phyloP scores from a whole-genome alignment of 306 rosid genomes.

The Fragaria vesca region DNA sequence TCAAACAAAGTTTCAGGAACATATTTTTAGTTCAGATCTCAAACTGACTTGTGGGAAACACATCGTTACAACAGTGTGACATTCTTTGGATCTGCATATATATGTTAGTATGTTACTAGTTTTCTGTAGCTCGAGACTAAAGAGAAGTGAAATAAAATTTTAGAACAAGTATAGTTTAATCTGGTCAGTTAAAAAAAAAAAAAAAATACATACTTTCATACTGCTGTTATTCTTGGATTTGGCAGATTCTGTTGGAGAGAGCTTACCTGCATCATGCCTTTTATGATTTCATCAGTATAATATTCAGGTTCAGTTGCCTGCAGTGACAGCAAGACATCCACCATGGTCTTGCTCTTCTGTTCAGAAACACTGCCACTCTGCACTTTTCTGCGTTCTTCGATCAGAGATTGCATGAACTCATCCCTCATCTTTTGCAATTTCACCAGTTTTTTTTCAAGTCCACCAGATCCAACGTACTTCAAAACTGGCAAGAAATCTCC shows the following conservation, averaged over 20 bases:
- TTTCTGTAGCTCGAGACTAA: no score
- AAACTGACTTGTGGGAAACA: no score
- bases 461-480: neutral
- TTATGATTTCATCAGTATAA: constrained; percentile 28
- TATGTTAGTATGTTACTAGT: no score
- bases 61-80: no score
- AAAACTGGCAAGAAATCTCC: constrained; percentile 19
- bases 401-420: constrained; percentile 21
- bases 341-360: constrained; percentile 7
- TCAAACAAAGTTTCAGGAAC: no score
- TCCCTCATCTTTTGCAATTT: constrained; percentile 21
- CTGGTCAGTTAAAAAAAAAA: no score
- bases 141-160: no score
- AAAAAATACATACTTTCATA: no score
- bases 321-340: constrained; percentile 19
- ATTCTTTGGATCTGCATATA: no score
- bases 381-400: constrained; percentile 13
- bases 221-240: no score
- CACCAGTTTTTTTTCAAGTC: constrained; percentile 19
- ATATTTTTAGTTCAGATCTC: no score
- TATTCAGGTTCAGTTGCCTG: constrained; percentile 31
- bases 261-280: constrained; percentile 29
- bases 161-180: no score
- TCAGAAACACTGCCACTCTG: neutral
- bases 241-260: neutral